Percentiles rank a stretch among this genome's conserved stretches.
Evolutionary conservation across 345 rosid genomes (phyloP).

Genomic region (Brassica cretica): DNA sequence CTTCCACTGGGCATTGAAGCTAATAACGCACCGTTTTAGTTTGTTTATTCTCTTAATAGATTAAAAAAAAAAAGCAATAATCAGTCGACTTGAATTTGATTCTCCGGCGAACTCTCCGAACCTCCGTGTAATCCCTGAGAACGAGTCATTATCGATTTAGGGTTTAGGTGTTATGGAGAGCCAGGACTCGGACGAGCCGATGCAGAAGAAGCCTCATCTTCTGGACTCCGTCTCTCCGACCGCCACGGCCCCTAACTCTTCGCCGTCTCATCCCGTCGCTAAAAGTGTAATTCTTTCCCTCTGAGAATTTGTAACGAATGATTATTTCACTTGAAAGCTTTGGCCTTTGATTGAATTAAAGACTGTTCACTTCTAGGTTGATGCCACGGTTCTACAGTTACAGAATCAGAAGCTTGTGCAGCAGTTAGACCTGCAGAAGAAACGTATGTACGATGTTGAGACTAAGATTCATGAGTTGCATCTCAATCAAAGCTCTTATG

Average conservation of each 20-base stretch:
- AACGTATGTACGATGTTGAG: slow-evolving; percentile 66
- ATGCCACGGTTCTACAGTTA: slow-evolving; percentile 69
- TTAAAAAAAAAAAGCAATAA: background rate
- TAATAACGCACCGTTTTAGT: background rate
- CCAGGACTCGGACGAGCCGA: slow-evolving; percentile 60
- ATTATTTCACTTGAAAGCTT: background rate
- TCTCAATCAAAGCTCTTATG: slow-evolving; percentile 63
- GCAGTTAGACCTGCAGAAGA: slow-evolving; percentile 73
- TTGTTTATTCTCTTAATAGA: background rate
- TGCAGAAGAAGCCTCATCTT: slow-evolving; percentile 68
- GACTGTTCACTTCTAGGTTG: slow-evolving; percentile 49
- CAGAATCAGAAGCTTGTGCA: slow-evolving; percentile 88
- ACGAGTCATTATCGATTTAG: slow-evolving; percentile 10
- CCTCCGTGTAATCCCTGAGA: background rate
- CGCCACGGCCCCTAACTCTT: slow-evolving; percentile 52
- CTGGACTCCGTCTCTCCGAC: slow-evolving; percentile 50
- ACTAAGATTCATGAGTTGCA: slow-evolving; percentile 54
- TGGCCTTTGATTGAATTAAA: background rate
- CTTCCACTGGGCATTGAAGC: background rate
- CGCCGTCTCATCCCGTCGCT: slow-evolving; percentile 48
- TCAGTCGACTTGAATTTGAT: slow-evolving; percentile 6
- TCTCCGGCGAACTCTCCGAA: slow-evolving; percentile 29
- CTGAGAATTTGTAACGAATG: background rate
- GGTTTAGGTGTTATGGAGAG: slow-evolving; percentile 50
- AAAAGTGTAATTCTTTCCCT: slow-evolving; percentile 43